Evolutionary conservation across 257 asterid genomes (phyloP).

Genomic region (Plantago major): DNA sequence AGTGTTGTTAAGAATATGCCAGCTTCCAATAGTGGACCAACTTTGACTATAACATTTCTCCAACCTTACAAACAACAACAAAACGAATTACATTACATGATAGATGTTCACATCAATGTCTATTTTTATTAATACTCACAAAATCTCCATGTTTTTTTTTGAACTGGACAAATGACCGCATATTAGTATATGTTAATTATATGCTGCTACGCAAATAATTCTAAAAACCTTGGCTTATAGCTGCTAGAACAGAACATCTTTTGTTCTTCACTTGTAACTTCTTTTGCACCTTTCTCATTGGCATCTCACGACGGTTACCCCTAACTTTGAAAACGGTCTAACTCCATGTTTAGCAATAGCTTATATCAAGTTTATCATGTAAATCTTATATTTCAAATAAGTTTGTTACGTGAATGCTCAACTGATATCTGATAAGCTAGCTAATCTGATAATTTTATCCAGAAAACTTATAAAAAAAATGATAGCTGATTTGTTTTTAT

Average conservation of each 20-base stretch:
- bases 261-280: not conserved
- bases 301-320: not conserved
- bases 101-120: too few relatives aligned
- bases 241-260: constrained; percentile 7
- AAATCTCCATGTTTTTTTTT: not conserved
- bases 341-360: too few relatives aligned
- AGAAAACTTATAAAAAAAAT: too few relatives aligned
- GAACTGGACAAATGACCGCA: constrained; percentile 4
- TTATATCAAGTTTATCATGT: too few relatives aligned
- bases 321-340: too few relatives aligned
- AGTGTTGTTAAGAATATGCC: not conserved
- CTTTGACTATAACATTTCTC: constrained; percentile 7
- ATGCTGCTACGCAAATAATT: not conserved
- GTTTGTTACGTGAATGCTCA: too few relatives aligned
- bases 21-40: constrained; percentile 6
- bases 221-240: not conserved
- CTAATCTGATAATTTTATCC: too few relatives aligned
- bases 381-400: too few relatives aligned
- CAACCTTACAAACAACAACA: not conserved
- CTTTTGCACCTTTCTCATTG: not conserved
- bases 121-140: too few relatives aligned
- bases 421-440: too few relatives aligned
- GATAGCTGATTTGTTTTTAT: too few relatives aligned
- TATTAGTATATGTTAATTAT: not conserved
- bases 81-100: too few relatives aligned